Base-by-base conservation (phyloP, 208 protist species). In the Herpetomonas samuelpessoai region DNA sequence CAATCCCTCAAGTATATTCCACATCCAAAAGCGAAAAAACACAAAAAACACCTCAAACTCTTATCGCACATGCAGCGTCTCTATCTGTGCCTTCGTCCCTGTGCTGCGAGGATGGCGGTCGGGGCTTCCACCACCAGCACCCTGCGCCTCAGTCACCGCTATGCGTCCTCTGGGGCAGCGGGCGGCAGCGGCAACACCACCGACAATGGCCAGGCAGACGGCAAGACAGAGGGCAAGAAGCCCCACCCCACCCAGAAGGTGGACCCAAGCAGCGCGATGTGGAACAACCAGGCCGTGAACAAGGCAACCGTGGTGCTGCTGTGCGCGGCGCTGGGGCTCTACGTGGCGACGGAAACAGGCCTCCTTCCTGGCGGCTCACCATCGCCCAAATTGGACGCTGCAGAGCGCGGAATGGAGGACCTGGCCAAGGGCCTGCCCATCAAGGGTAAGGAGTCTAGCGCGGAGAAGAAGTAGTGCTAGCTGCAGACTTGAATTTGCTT, bases 51-150 rank as follows among this genome's bases (percentile, higher is more conserved):
- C 6, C 25, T 55, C 14, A n/a, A 14, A 12, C 12, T 24, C 25
- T 6, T n/a, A 35, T 14, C 9, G 22, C 28, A 57, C 24, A 57
- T 31, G 52, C 28, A 57, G 24, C 52, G 52, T 45, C 44, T 48
- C 44, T 6, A 9, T 7, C 44, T 48, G 7, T 48, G 44, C 44
- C 44, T 48, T 19, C 44, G 44, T 22, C 44, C 44, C 44, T 24
- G 16, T 22, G 44, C 44, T 6, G 7, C 44, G 18, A 6, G 44
- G 44, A 10, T 48, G 9, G 44, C 19, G 44, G 7, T 48, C 16
- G 44, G 10, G 16, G 19, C 18, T 6, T 9, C 16, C 16, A 7
- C 22, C 44, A 48, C 35, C 35, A 18, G 10, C 22, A 3, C 44
- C 16, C 16, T 48, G 16, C 44, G 18, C 19, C 18, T 19, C 44